Base-by-base conservation (phyloP, 371 early-diverging fungal species). In the Lichtheimia ramosa region DNA sequence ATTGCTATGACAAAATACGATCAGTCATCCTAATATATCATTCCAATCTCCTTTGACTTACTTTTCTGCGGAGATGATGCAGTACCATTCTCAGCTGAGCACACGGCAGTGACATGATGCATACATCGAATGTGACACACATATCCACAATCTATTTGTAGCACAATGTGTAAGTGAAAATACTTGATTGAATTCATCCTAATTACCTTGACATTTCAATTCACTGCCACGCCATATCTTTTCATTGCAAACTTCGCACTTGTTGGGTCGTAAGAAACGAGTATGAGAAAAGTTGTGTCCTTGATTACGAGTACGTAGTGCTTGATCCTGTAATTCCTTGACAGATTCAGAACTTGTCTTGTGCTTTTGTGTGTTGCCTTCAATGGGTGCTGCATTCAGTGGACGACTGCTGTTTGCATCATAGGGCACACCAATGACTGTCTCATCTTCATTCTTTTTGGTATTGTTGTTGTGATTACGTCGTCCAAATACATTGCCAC, bases 181-280 rank as follows among this genome's bases (percentile, higher is more conserved):
- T 41, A 34, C n/a, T n/a, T n/a, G n/a, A n/a, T 34, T 8, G 34
- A 34, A 10, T 5, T 34, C 42, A 18, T 49, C 18, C 12, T 20
- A 5, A 56, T 68, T 83, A 88, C 88, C 79, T 46, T 84, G 80
- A 64, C 96, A 96, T 41, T 85, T 77, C 59, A 89, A 68, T 65
- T 92, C 93, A 51, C 82, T 89, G 10, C 87, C 76, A 40, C 93
- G 86, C 92, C 95, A 92, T 61, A 96, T 82, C 63, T 93, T 92
- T 63, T 96, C 96, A 48, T 77, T 72, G 61, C 96, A 96, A 27
- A 74, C 74, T 48, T 93, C 93, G 66, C 96, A 95, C 43, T 90
- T 90, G 14, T 83, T 66, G 0, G 93, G 90, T 20, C 87, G 81
- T 40, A 90, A 40, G 57, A 85, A 91, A 20, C 85, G 73, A 34